Conservation (phyloP, 176 grass and related monocot species). For the Cenchrus americanus region DNA sequence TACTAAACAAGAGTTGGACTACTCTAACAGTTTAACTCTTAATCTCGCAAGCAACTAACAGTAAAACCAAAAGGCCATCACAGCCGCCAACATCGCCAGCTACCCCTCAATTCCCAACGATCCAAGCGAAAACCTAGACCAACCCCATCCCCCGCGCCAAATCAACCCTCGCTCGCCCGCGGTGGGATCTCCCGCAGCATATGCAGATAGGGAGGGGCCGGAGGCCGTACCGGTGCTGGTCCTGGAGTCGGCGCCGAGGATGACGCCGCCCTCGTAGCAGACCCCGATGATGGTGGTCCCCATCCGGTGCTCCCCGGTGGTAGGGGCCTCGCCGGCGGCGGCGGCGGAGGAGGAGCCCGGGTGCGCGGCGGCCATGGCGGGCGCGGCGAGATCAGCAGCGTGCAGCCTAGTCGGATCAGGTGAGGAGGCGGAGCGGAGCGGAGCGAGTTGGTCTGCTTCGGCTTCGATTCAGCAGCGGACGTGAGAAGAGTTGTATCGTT, state of each 20-base stretch:
- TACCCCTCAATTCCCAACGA: background rate
- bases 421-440: conserved; percentile 12
- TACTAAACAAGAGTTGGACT: background rate
- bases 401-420: background rate
- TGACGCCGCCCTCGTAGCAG: conserved; percentile 75
- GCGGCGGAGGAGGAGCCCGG: conserved; percentile 2
- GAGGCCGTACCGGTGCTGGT: conserved; percentile 77
- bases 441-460: background rate
- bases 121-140: background rate
- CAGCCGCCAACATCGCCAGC: too few relatives aligned
- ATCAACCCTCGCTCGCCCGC: background rate
- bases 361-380: conserved; percentile 31
- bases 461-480: background rate
- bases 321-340: conserved; percentile 39
- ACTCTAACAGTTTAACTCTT: too few relatives aligned
- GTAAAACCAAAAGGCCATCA: background rate
- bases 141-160: background rate
- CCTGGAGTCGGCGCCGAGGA: conserved; percentile 92
- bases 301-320: conserved; percentile 63
- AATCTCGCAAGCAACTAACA: background rate
- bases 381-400: conserved; percentile 2
- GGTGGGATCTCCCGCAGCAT: background rate
- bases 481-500: background rate
- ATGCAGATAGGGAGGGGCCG: background rate
- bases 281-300: conserved; percentile 91